Evolutionary conservation across 202 grass and related monocot genomes (phyloP).

Genomic region (Panicum hallii): DNA sequence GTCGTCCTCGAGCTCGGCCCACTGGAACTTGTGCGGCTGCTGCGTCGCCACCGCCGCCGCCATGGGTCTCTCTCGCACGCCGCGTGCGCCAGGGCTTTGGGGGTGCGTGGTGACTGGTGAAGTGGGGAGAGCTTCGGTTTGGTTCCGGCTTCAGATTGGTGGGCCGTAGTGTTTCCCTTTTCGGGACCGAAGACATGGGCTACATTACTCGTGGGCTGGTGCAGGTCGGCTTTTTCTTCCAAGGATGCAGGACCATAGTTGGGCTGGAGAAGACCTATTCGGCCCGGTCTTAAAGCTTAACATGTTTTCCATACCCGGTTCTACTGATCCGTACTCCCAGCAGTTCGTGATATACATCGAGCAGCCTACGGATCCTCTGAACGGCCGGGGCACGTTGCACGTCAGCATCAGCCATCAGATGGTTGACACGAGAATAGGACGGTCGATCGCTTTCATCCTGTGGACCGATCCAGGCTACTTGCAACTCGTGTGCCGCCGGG

Average conservation of each 20-base stretch:
- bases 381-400: no score
- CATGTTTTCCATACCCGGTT: no score
- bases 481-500: not conserved
- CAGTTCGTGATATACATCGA: no score
- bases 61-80: slow-evolving; percentile 33
- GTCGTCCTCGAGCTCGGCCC: slow-evolving; percentile 81
- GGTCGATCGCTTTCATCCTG: not conserved
- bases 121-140: not conserved
- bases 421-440: not conserved
- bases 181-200: not conserved
- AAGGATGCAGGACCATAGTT: not conserved
- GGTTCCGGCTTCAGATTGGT: not conserved
- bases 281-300: not conserved
- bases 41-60: slow-evolving; percentile 52
- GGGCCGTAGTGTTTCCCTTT: no score
- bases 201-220: not conserved
- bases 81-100: slow-evolving; percentile 35
- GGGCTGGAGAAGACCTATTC: not conserved
- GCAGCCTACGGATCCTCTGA: no score
- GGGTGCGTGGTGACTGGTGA: not conserved
- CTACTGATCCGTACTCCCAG: no score
- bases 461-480: not conserved
- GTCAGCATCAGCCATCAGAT: no score
- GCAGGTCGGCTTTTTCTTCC: not conserved
- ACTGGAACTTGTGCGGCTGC: slow-evolving; percentile 52